Conservation (phyloP, 2,329 filamentous ascomycete genomes). For the Penicillium sp. region DNA sequence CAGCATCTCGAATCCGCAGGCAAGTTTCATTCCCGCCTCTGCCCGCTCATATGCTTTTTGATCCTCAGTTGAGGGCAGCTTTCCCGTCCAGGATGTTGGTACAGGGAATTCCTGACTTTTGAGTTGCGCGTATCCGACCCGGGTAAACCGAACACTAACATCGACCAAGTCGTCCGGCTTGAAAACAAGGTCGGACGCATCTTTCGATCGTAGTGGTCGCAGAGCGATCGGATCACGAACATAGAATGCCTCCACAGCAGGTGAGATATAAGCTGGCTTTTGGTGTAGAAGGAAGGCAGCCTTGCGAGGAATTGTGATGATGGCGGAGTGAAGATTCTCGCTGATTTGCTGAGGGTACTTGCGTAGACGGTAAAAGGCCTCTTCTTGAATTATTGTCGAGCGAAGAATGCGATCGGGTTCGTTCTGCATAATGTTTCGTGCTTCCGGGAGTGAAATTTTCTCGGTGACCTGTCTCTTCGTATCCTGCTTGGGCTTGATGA, state of each 20-base stretch:
- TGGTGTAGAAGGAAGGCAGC: constrained; percentile 75
- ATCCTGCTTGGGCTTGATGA: constrained; percentile 62
- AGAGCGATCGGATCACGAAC: constrained; percentile 77
- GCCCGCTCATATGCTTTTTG: constrained; percentile 49
- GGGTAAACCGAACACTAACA: constrained; percentile 78
- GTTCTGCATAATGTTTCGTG: constrained; percentile 59
- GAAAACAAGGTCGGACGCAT: constrained; percentile 60
- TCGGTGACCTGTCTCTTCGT: constrained; percentile 36
- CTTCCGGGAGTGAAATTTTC: constrained; percentile 62
- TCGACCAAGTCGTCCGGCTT: constrained; percentile 75
- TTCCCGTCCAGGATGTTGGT: constrained; percentile 56
- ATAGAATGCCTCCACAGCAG: constrained; percentile 89
- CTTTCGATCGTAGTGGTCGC: constrained; percentile 62
- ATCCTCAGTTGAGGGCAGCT: constrained; percentile 39
- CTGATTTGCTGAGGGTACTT: constrained; percentile 77
- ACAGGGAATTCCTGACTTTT: constrained; percentile 76
- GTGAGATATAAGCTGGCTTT: constrained; percentile 72
- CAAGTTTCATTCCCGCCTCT: constrained; percentile 83
- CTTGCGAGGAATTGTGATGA: constrained; percentile 73
- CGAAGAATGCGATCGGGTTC: constrained; percentile 62
- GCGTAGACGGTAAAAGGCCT: constrained; percentile 84
- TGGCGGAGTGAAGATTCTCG: constrained; percentile 71
- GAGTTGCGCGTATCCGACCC: constrained; percentile 85
- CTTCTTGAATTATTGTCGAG: constrained; percentile 73
- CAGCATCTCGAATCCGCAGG: constrained; percentile 89